Percentiles rank a stretch among this genome's conserved stretches.
Evolutionary conservation across 164 flowering plant genomes (phyloP).

Genomic region (Saururus chinensis): DNA sequence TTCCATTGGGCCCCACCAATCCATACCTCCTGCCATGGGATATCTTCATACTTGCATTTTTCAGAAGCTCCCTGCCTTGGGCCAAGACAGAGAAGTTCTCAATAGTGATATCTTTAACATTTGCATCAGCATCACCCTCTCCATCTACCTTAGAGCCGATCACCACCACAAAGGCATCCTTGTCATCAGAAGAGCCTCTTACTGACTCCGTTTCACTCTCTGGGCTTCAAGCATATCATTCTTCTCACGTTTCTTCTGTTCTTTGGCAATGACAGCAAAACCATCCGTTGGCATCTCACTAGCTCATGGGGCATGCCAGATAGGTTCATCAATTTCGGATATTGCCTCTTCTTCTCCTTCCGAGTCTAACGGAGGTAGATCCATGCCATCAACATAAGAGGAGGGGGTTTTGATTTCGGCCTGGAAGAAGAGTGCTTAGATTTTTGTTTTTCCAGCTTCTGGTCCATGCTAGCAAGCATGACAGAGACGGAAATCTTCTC

Average conservation of each 20-base stretch:
- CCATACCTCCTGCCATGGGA: constrained; percentile 16
- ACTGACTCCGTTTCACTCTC: constrained; percentile 38
- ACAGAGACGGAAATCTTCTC: constrained; percentile 52
- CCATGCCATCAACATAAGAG: constrained; percentile 61
- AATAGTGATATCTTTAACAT: constrained; percentile 13
- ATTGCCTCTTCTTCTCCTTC: constrained; percentile 42
- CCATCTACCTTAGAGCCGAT: constrained; percentile 9
- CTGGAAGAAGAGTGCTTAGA: constrained; percentile 5
- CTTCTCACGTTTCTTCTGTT: constrained; percentile 66
- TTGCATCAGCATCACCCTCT: constrained; percentile 10
- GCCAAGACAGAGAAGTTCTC: constrained; percentile 15
- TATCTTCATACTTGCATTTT: constrained; percentile 12
- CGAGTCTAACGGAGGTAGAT: constrained; percentile 76
- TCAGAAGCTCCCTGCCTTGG: constrained; percentile 11
- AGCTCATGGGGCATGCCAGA: neutral
- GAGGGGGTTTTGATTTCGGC: constrained; percentile 33
- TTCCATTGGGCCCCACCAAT: constrained; percentile 80
- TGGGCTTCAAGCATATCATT: constrained; percentile 48
- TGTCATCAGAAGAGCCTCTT: constrained; percentile 75
- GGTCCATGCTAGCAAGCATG: constrained; percentile 78
- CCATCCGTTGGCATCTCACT: constrained; percentile 17
- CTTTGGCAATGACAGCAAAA: constrained; percentile 37
- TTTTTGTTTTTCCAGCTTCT: constrained; percentile 33
- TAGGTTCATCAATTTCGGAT: constrained; percentile 7
- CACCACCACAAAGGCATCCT: constrained; percentile 45